Conservation (phyloP, 805 yeast genomes). For the Nakazawaea anatomiae region DNA sequence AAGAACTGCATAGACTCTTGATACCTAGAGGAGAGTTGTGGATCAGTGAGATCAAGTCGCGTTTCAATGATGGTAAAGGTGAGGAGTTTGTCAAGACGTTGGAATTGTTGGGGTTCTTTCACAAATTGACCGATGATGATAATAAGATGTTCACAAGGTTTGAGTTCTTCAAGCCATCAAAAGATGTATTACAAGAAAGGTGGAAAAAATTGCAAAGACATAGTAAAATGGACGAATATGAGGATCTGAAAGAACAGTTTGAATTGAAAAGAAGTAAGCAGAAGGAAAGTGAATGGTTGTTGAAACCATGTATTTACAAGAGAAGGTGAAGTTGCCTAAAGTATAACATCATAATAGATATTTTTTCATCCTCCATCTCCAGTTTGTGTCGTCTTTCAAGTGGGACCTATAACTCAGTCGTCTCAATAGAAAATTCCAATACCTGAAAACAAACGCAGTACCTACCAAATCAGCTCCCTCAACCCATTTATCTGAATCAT, state of each 20-base stretch:
- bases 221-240: constrained; percentile 66
- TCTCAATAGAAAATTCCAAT: too few relatives aligned
- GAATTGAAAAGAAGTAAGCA: constrained; percentile 43
- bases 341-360: too few relatives aligned
- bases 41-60: constrained; percentile 95
- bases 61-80: constrained; percentile 74
- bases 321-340: constrained; percentile 43
- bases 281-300: constrained; percentile 82
- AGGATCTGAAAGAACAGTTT: constrained; percentile 51
- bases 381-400: too few relatives aligned
- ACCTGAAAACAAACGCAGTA: too few relatives aligned
- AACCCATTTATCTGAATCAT: too few relatives aligned
- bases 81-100: constrained; percentile 77
- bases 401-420: too few relatives aligned
- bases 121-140: constrained; percentile 75
- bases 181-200: constrained; percentile 58
- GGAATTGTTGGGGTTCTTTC: constrained; percentile 78
- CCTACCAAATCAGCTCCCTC: too few relatives aligned
- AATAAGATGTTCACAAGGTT: constrained; percentile 94
- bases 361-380: too few relatives aligned
- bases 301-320: constrained; percentile 95
- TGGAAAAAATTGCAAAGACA: constrained; percentile 55
- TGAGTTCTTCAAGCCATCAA: constrained; percentile 86
- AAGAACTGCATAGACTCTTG: constrained; percentile 82
- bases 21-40: constrained; percentile 92